Conservation (phyloP, 495 filamentous ascomycete genomes). For the Penicillium coffeae region DNA sequence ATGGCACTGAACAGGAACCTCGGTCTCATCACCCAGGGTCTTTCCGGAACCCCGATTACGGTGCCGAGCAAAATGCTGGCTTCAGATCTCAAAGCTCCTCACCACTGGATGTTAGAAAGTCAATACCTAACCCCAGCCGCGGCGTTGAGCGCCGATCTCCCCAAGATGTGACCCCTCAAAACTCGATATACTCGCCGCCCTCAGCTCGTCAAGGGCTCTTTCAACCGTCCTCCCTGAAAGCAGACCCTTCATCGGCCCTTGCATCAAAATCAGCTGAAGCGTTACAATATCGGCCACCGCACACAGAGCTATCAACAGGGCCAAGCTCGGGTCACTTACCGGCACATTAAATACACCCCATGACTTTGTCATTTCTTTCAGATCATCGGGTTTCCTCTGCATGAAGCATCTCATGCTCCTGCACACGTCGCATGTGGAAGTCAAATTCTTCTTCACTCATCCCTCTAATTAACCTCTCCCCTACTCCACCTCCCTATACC, state of each 20-base stretch:
- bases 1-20: constrained; percentile 40
- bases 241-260: constrained; percentile 32
- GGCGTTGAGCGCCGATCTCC: constrained; percentile 29
- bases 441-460: not conserved
- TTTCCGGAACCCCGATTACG: constrained; percentile 37
- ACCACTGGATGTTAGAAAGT: constrained; percentile 43
- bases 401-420: not conserved
- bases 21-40: constrained; percentile 18
- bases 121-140: constrained; percentile 28
- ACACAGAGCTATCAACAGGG: constrained; percentile 22
- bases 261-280: constrained; percentile 32
- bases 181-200: constrained; percentile 37
- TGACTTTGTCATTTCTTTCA: not conserved
- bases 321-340: constrained; percentile 35
- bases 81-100: constrained; percentile 44
- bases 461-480: constrained; percentile 5
- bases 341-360: constrained; percentile 22
- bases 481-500: constrained; percentile 4
- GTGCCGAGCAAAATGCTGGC: constrained; percentile 35
- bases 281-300: constrained; percentile 30
- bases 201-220: constrained; percentile 37
- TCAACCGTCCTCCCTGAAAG: constrained; percentile 26
- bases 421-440: not conserved
- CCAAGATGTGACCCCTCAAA: constrained; percentile 20
- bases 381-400: not conserved